Evolutionary conservation across 2,329 filamentous ascomycete species (phyloP).

Genomic region (Colletotrichum sp.): DNA sequence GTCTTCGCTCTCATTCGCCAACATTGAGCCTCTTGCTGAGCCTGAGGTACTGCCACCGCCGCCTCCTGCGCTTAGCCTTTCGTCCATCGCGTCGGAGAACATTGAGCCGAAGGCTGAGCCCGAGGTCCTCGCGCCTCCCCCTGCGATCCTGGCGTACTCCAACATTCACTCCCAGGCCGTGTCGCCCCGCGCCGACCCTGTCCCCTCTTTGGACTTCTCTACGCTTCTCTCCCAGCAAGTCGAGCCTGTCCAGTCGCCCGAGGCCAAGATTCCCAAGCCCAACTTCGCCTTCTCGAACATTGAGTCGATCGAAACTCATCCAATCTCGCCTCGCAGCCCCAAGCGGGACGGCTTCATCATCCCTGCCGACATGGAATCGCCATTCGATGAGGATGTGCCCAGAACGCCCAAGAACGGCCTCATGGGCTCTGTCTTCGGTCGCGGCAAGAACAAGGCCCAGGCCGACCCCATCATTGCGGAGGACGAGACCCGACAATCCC

Average conservation of each 20-base stretch:
- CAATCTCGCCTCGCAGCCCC: slow-evolving; percentile 53
- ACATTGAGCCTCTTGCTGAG: slow-evolving; percentile 48
- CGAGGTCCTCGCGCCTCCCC: slow-evolving; percentile 24
- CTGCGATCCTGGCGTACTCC: slow-evolving; percentile 38
- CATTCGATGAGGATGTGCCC: slow-evolving; percentile 35
- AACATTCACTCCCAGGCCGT: slow-evolving; percentile 48
- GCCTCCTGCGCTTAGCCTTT: slow-evolving; percentile 36
- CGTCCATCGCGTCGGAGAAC: slow-evolving; percentile 32
- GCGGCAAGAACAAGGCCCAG: slow-evolving; percentile 45
- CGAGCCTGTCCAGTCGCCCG: slow-evolving; percentile 41
- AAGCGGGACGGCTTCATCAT: slow-evolving; percentile 63
- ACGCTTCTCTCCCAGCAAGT: slow-evolving; percentile 38
- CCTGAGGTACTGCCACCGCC: slow-evolving; percentile 32
- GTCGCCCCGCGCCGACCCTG: slow-evolving; percentile 33
- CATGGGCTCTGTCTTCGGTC: slow-evolving; percentile 48
- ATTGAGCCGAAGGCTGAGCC: slow-evolving; percentile 38
- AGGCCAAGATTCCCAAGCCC: slow-evolving; percentile 23
- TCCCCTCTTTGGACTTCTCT: slow-evolving; percentile 39
- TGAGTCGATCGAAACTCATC: slow-evolving; percentile 50
- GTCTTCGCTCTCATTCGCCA: slow-evolving; percentile 36
- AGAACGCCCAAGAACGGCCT: slow-evolving; percentile 42
- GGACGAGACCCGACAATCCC: slow-evolving; percentile 66
- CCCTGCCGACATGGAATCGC: slow-evolving; percentile 47
- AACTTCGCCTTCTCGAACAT: slow-evolving; percentile 49
- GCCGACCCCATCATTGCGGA: slow-evolving; percentile 62